phyloP scores from a whole-genome alignment of 352 stramenopile species.

The Globisporangium megalacanthum region DNA sequence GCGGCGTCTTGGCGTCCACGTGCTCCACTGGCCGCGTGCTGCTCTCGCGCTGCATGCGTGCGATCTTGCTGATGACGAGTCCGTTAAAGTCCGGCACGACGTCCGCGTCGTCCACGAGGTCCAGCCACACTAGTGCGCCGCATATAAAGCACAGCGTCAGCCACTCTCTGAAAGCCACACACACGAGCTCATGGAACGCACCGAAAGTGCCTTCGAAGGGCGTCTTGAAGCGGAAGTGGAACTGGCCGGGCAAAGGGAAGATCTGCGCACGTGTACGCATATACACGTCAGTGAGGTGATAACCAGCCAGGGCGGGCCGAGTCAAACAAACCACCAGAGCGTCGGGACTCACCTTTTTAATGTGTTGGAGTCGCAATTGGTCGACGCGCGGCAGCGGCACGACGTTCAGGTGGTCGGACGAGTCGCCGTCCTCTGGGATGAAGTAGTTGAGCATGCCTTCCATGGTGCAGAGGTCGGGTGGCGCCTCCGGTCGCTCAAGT shows the following conservation, averaged over 20 bases:
- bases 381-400: slow-evolving; percentile 76
- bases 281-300: neutral
- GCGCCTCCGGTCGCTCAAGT: no score
- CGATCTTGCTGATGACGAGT: slow-evolving; percentile 76
- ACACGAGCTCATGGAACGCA: slow-evolving; percentile 14
- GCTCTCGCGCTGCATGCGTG: slow-evolving; percentile 50
- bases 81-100: slow-evolving; percentile 76
- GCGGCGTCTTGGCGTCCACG: slow-evolving; percentile 20
- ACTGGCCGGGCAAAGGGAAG: slow-evolving; percentile 73
- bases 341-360: slow-evolving; percentile 43
- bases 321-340: no score
- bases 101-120: slow-evolving; percentile 67
- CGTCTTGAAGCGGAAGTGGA: slow-evolving; percentile 86
- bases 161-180: neutral
- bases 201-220: slow-evolving; percentile 82
- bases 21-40: slow-evolving; percentile 34
- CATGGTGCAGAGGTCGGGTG: slow-evolving; percentile 22
- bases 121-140: slow-evolving; percentile 60
- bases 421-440: slow-evolving; percentile 80
- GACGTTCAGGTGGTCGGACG: slow-evolving; percentile 82
- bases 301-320: no score
- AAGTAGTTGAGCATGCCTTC: slow-evolving; percentile 89
- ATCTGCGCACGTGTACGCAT: slow-evolving; percentile 20
- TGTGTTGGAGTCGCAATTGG: slow-evolving; percentile 61
- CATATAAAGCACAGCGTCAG: neutral